Evolutionary conservation across 352 stramenopile genomes (phyloP), one percentile per base, ranked within the genome.

Genomic region (Phytopythium delawarense): DNA sequence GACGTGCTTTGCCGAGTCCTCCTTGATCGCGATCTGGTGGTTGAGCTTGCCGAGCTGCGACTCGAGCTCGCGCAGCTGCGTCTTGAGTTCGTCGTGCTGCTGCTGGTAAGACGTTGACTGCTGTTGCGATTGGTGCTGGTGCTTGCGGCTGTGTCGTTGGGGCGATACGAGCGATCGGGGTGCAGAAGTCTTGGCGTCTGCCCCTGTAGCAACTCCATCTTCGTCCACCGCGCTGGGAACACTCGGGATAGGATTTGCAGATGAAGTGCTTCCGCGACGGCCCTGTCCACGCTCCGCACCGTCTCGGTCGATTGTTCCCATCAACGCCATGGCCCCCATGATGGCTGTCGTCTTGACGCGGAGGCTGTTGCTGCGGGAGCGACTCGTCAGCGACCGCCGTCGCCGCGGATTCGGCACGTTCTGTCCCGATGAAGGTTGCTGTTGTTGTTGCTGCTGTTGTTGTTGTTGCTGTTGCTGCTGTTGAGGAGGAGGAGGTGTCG

Each of bases 311-410:
- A 67, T 65, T 0, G 67, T 62, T 11, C 67, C 74, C 13, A 78
- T 76, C 63, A 89, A 79, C 4, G 78, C 73, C 63, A 92, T 79
- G 53, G 92, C 82, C 16, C 70, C 88, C 20, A 83, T 65, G 7
- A 91, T 64, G 7, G 70, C 85, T 18, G 78, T 88, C 34, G 87
- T 82, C 46, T 78, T 79, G 34, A 81, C 39, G 7, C 74, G 69
- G 34, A 89, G 62, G 7, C 79, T 91, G 51, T 91, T 90, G 57
- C 79, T 92, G 9, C 85, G 70, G 30, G 75, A 78, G 13, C 85
- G 81, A 25, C 69, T 85, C 28, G 78, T 78, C 18, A 84, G 57
- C 0, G 81, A 90, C 52, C 85, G 87, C 25, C 80, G 73, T 42
- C 80, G 69, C 6, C 74, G 72, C 42, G 69, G 58, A 45, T 80